Evolutionary conservation across 2,329 filamentous ascomycete genomes (phyloP), one percentile per base, ranked within the genome.

Genomic region (Cladosporium velox): DNA sequence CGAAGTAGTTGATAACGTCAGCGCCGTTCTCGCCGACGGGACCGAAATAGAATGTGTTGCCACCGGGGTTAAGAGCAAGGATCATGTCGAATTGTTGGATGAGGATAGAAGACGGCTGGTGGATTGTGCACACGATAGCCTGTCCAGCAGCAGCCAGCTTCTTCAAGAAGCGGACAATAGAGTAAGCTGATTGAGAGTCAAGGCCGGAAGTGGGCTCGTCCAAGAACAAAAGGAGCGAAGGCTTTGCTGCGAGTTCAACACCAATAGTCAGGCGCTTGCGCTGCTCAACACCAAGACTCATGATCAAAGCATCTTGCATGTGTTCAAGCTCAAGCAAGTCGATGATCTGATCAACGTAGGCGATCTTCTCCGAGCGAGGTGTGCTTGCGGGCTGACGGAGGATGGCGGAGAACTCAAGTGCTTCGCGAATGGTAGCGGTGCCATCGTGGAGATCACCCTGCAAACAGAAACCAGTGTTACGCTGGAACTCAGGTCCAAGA

Each of bases 81-180:
- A 91, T 86, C 84, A 90, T 90, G 74, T 91, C 89, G 76, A 92
- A 92, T 72, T 91, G 84, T 72, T 91, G 85, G 65, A 91, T 88
- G 2, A 91, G 80, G 67, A 90, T 84, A 1, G 87, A 88, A 2
- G 86, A 89, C 4, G 89, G 89, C 72, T 91, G 89, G 72, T 91
- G 89, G 64, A 91, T 91, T 0, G 89, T 91, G 77, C 89, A 91
- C 62, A 92, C 81, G 68, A 92, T 90, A 8, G 89, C 89, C 72
- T 91, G 88, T 1, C 89, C 89, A 14, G 88, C 86, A 8, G 83
- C 80, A 5, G 87, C 83, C 3, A 91, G 81, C 74, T 91, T 91
- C 79, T 87, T 88, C 65, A 91, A 73, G 79, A 91, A 91, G 1
- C 86, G 82, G 3, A 91, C 83, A 67, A 91, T 91, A 0, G 85